phyloP scores from a whole-genome alignment of 352 stramenopile species.

The Globisporangium yorkense region DNA sequence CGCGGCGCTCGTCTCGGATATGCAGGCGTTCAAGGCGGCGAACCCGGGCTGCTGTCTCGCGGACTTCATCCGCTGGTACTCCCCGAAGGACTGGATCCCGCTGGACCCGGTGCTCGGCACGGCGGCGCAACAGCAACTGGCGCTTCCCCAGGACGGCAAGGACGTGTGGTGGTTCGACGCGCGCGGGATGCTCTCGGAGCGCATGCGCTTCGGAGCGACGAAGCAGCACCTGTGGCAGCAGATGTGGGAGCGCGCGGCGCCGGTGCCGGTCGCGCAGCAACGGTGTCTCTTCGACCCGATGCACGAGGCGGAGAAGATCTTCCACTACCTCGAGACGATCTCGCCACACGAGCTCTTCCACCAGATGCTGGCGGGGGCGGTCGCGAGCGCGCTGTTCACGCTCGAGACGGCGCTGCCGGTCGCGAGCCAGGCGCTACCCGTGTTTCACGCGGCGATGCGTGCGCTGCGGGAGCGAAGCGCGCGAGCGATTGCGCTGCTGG shows the following conservation, averaged over 20 bases:
- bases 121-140: too few relatives aligned
- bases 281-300: slow-evolving; percentile 65
- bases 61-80: slow-evolving; percentile 85
- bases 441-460: not conserved
- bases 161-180: not conserved
- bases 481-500: slow-evolving; percentile 46
- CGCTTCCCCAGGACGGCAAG: not conserved
- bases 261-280: slow-evolving; percentile 54
- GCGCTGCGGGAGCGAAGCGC: slow-evolving; percentile 17
- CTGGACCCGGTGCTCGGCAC: slow-evolving; percentile 15
- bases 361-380: slow-evolving; percentile 63
- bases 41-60: slow-evolving; percentile 59
- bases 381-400: slow-evolving; percentile 52
- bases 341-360: slow-evolving; percentile 74
- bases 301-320: slow-evolving; percentile 75
- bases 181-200: slow-evolving; percentile 53
- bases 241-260: slow-evolving; percentile 57
- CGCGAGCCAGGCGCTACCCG: not conserved
- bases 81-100: slow-evolving; percentile 72
- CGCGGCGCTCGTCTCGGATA: slow-evolving; percentile 65
- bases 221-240: slow-evolving; percentile 68
- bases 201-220: slow-evolving; percentile 47
- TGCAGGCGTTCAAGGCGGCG: slow-evolving; percentile 84
- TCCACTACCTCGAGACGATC: slow-evolving; percentile 79
- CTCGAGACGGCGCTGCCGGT: slow-evolving; percentile 42